These are phyloP conservation scores for Hymenoscyphus repandus DNA, from an alignment of 2,329 filamentous ascomycete genomes.

Conservation along the genomic window DNA sequence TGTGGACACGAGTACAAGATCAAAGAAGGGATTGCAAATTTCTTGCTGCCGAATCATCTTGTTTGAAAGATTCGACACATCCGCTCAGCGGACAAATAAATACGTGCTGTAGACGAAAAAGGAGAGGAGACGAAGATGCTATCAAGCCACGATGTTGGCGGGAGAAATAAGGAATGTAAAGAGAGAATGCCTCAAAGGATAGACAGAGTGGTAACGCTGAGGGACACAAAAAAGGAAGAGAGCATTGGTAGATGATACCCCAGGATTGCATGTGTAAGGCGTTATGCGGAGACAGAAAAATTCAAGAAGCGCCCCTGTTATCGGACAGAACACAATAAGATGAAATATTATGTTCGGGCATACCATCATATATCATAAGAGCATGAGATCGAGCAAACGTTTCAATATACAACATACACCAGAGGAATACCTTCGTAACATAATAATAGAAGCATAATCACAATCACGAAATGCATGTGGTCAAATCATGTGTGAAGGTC, in stretches of 20 bases:
- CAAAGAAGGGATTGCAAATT: conserved; percentile 95
- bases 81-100: background rate
- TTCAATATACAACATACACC: too few relatives aligned
- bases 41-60: conserved; percentile 86
- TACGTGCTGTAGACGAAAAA: background rate
- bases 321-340: too few relatives aligned
- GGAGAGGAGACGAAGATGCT: too few relatives aligned
- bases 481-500: background rate
- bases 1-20: conserved; percentile 93
- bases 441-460: too few relatives aligned
- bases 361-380: too few relatives aligned
- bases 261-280: background rate
- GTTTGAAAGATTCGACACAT: conserved; percentile 42
- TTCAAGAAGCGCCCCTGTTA: too few relatives aligned
- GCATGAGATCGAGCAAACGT: too few relatives aligned
- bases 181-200: too few relatives aligned
- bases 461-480: background rate
- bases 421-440: too few relatives aligned
- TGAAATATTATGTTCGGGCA: too few relatives aligned
- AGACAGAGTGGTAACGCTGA: background rate
- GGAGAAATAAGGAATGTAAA: too few relatives aligned
- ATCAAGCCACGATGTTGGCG: too few relatives aligned
- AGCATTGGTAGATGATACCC: conserved; percentile 4
- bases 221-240: background rate
- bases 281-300: background rate